Percentiles rank a stretch among this genome's conserved stretches.
Conservation (phyloP, 2,329 filamentous ascomycete genomes). For the Fusarium tricinctum region DNA sequence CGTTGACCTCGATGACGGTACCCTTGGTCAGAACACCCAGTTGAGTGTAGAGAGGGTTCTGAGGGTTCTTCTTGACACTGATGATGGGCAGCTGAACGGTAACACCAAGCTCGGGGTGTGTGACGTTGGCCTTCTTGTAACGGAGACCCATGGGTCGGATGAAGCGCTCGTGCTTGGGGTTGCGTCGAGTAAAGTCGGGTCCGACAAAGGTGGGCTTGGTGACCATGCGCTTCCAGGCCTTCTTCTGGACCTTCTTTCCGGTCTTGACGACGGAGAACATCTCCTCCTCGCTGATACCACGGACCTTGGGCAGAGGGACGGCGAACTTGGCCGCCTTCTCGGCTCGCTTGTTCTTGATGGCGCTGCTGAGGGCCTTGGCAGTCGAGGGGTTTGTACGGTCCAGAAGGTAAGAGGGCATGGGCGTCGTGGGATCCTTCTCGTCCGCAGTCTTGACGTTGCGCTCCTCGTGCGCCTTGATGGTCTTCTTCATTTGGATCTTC, state of each 20-base stretch:
- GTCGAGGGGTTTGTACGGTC: slow-evolving; percentile 76
- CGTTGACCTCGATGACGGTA: slow-evolving; percentile 88
- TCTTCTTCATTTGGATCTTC: slow-evolving; percentile 98
- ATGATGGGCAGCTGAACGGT: slow-evolving; percentile 90
- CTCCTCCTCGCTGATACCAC: slow-evolving; percentile 92
- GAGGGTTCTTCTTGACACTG: slow-evolving; percentile 76
- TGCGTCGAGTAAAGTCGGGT: slow-evolving; percentile 87
- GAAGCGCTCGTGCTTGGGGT: slow-evolving; percentile 80
- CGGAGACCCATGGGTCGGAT: slow-evolving; percentile 65
- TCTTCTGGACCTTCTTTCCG: slow-evolving; percentile 93
- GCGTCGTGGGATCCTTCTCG: slow-evolving; percentile 82
- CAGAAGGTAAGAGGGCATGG: slow-evolving; percentile 92
- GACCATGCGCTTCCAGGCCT: slow-evolving; percentile 80
- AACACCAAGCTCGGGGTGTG: slow-evolving; percentile 83
- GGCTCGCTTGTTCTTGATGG: slow-evolving; percentile 94
- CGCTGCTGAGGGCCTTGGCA: slow-evolving; percentile 80
- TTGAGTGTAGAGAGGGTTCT: slow-evolving; percentile 92
- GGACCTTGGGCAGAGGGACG: slow-evolving; percentile 93
- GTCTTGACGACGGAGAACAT: slow-evolving; percentile 98
- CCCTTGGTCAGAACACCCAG: slow-evolving; percentile 90
- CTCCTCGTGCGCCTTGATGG: slow-evolving; percentile 95
- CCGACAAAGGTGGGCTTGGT: slow-evolving; percentile 81
- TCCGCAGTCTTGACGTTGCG: slow-evolving; percentile 92
- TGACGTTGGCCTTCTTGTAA: slow-evolving; percentile 68
- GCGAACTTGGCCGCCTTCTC: slow-evolving; percentile 96